Percentiles rank a stretch among this genome's conserved stretches.
Evolutionary conservation across 805 yeast genomes (phyloP).

Genomic region (Lachancea quebecensis): DNA sequence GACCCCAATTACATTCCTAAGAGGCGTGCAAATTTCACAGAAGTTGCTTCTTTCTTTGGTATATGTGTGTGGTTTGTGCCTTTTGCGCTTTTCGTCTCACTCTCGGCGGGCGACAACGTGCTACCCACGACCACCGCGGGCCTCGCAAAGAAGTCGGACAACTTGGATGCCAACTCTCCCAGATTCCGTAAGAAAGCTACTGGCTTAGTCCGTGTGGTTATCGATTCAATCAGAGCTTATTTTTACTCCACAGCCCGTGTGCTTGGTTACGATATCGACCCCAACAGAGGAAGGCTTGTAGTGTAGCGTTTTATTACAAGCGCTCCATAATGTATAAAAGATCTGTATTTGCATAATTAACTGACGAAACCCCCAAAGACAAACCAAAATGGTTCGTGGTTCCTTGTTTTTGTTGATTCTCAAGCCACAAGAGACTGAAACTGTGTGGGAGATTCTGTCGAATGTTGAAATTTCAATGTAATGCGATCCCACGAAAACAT

Average conservation of each 20-base stretch:
- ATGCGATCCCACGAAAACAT: too few relatives aligned
- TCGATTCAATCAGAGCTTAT: constrained; percentile 44
- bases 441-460: too few relatives aligned
- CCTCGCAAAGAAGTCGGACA: constrained; percentile 26
- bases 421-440: too few relatives aligned
- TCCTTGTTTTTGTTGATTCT: too few relatives aligned
- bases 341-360: not conserved
- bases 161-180: constrained; percentile 28
- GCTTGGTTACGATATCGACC: constrained; percentile 62
- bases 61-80: constrained; percentile 92
- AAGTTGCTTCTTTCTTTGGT: constrained; percentile 93
- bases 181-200: constrained; percentile 38
- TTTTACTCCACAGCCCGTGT: constrained; percentile 40
- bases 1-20: constrained; percentile 55
- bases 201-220: constrained; percentile 64
- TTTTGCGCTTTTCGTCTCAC: constrained; percentile 80
- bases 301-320: not conserved
- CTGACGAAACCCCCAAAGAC: too few relatives aligned
- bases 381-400: too few relatives aligned
- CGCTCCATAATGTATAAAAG: not conserved
- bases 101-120: constrained; percentile 86
- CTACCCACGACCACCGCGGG: constrained; percentile 49
- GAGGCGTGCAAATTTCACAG: constrained; percentile 72
- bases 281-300: constrained; percentile 40
- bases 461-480: too few relatives aligned